Conservation (phyloP, 331 rosid species). For the Dryas integrifolia region DNA sequence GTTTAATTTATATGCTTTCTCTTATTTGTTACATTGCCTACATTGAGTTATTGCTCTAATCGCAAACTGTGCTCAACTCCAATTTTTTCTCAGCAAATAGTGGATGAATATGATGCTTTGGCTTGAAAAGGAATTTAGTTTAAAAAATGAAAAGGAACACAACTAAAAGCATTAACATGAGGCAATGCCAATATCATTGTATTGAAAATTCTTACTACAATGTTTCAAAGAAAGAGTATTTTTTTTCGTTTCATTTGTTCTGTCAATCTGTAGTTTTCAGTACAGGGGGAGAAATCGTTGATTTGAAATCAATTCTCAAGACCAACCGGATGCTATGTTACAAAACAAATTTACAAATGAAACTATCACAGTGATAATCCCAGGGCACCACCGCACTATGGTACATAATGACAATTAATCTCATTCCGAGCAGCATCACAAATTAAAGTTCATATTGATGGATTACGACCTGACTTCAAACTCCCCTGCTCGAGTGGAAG, state of each 20-base stretch:
- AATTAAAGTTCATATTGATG: neutral
- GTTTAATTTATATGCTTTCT: neutral
- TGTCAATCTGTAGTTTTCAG: neutral
- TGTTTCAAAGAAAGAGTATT: neutral
- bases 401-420: neutral
- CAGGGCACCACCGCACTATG: neutral
- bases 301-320: neutral
- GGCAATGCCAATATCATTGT: neutral
- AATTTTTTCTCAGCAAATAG: too few relatives aligned
- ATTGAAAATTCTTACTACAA: neutral
- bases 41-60: neutral
- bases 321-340: neutral
- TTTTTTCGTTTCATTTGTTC: neutral
- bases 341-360: constrained; percentile 18
- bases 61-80: neutral
- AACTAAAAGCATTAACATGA: neutral
- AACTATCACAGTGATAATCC: neutral
- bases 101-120: too few relatives aligned
- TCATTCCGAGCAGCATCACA: constrained; percentile 7
- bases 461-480: constrained; percentile 74
- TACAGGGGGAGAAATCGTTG: neutral
- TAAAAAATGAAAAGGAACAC: neutral
- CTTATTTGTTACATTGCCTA: neutral
- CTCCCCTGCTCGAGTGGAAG: constrained; percentile 76
- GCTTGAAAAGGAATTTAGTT: neutral